Percentiles rank a stretch among this genome's conserved stretches.
Conservation (phyloP, 768 basidiomycete genomes). For the Kwoniella heveanensis region DNA sequence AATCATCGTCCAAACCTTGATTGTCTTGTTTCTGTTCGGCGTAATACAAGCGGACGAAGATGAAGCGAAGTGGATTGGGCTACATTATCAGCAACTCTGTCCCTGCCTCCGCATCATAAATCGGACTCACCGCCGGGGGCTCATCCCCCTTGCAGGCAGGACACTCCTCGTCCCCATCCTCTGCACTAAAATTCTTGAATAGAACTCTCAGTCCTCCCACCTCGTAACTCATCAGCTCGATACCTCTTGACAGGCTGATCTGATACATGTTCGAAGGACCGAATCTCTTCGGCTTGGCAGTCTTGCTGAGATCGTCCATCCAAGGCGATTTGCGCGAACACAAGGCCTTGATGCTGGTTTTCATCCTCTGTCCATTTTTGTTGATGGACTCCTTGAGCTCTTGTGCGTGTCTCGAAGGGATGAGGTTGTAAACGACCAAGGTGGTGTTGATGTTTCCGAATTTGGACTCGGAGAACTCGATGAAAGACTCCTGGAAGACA, state of each 20-base stretch:
- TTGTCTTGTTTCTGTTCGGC: no score
- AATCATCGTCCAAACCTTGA: no score
- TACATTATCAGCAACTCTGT: no score
- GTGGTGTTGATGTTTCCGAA: background rate
- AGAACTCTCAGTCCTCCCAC: background rate
- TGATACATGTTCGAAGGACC: background rate
- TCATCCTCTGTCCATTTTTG: background rate
- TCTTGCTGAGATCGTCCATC: constrained; percentile 1
- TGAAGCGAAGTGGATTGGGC: no score
- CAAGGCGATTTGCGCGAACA: background rate
- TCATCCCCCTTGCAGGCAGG: background rate
- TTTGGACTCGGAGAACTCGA: background rate
- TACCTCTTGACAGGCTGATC: background rate
- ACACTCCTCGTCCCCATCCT: background rate
- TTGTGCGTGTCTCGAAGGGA: background rate
- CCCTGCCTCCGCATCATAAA: background rate
- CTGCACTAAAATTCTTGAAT: background rate
- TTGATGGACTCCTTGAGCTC: background rate
- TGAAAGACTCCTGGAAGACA: background rate
- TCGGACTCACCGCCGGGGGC: background rate
- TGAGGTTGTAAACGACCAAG: background rate
- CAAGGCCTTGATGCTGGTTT: background rate
- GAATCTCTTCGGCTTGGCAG: background rate
- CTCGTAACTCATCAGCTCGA: background rate
- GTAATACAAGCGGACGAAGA: no score